Evolutionary conservation across 1,139 yeast genomes (phyloP), one percentile per base, ranked within the genome.

Genomic region (Geotrichum phurueaensis): DNA sequence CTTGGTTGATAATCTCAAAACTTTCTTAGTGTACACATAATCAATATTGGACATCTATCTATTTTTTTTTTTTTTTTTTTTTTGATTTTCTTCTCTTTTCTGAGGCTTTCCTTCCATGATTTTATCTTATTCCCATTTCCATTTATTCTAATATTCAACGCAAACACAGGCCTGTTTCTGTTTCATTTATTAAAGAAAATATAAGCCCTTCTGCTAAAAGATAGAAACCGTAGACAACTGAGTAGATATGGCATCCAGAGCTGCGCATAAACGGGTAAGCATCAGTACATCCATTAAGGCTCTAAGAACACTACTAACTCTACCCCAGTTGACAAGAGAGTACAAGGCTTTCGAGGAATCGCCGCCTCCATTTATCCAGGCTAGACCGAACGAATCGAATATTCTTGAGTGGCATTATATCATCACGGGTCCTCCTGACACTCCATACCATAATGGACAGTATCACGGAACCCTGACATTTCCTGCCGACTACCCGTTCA

Each of bases 401-500:
- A 86, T 89, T 60, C 75, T 89, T 59, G 86, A 81, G 29, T 87
- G 95, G 95, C 92, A 87, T 73, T 88, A 85, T 68, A 79, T 88
- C 57, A 84, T 88, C 54, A 83, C 86, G 0, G 98, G 97, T 0
- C 97, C 97, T 6, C 91, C 95, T 59, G 82, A 84, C 65, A 86
- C 96, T 0, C 96, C 96, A 4, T 92, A 87, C 71, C 86, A 80
- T 62, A 84, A 83, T 23, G 98, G 98, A 0, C 96, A 90, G 72
- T 92, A 87, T 71, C 96, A 91, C 70, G 97, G 98, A 1, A 82
- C 90, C 23, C 78, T 92, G 54, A 79, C 86, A 25, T 91, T 92
- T 73, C 96, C 97, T 0, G 75, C 84, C 12, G 96, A 90, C 67
- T 92, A 91, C 68, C 98, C 97, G 0, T 91, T 87, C 77, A 85